These are phyloP conservation scores for Geranium rotundifolium DNA, from an alignment of 345 rosid genomes.

Conservation along the genomic window DNA sequence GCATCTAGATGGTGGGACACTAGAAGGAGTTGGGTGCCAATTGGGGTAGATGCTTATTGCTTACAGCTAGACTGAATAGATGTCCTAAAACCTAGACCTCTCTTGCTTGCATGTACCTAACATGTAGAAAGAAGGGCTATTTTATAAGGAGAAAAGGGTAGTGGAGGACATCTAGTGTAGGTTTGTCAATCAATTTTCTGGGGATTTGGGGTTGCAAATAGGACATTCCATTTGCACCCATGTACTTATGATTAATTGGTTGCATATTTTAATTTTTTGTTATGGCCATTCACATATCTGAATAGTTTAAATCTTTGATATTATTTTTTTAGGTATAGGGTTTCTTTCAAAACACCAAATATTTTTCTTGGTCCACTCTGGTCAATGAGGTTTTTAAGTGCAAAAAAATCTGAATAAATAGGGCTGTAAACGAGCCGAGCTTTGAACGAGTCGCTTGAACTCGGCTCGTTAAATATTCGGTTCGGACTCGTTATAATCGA, in stretches of 20 bases:
- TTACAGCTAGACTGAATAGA: conserved; percentile 9
- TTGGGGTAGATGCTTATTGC: background rate
- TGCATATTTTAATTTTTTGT: background rate
- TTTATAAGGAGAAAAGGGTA: background rate
- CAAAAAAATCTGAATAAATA: no score
- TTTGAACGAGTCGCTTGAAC: no score
- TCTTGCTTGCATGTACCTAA: conserved; percentile 10
- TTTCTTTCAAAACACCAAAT: conserved; percentile 26
- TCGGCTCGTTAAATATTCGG: no score
- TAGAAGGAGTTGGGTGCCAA: background rate
- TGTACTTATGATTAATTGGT: conserved; percentile 23
- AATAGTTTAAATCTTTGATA: conserved; percentile 10
- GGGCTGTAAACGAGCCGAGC: no score
- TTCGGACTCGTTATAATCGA: no score
- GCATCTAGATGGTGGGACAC: background rate
- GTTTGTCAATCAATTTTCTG: conserved; percentile 19
- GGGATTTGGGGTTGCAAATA: conserved; percentile 12
- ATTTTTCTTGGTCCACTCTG: conserved; percentile 8
- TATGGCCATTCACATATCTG: conserved; percentile 8
- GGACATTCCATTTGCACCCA: conserved; percentile 24
- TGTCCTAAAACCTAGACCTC: conserved; percentile 7
- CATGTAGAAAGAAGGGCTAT: background rate
- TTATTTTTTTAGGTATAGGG: conserved; percentile 24
- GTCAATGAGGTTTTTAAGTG: no score
- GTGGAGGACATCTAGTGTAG: conserved; percentile 2